These are phyloP conservation scores for Inga oerstediana DNA, from an alignment of 306 rosid genomes.

Conservation along the genomic window DNA sequence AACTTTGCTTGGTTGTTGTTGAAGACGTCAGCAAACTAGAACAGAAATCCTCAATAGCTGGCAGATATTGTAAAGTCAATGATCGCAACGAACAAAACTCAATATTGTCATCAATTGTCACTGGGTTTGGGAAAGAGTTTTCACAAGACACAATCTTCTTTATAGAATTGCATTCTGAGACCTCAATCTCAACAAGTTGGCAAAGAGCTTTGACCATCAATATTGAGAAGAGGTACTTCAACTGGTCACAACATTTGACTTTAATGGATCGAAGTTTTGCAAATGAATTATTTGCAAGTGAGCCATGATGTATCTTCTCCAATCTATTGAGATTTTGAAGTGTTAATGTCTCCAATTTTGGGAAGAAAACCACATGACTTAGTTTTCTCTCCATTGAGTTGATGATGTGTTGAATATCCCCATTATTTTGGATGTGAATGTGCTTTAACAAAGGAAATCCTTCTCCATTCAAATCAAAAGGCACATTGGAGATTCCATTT, in stretches of 20 bases:
- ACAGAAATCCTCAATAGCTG: neutral
- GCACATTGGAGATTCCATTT: neutral
- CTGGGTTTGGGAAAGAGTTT: neutral
- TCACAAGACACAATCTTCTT: neutral
- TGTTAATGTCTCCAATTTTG: neutral
- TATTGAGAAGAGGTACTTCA: neutral
- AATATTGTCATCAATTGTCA: neutral
- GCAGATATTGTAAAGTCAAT: neutral
- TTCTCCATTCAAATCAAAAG: neutral
- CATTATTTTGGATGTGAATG: neutral
- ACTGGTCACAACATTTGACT: neutral
- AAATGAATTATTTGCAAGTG: neutral
- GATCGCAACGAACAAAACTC: neutral
- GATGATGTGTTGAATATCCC: neutral
- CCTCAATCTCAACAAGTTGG: neutral
- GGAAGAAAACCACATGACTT: neutral
- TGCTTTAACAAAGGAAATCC: neutral
- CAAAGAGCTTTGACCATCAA: neutral
- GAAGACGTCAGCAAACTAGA: neutral
- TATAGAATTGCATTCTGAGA: neutral
- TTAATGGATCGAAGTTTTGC: neutral
- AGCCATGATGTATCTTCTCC: neutral
- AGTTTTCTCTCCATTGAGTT: neutral
- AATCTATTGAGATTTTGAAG: neutral
- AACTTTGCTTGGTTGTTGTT: neutral